phyloP scores from a whole-genome alignment of 1,284 basidiomycete species.

The Trichosporon faecale region DNA sequence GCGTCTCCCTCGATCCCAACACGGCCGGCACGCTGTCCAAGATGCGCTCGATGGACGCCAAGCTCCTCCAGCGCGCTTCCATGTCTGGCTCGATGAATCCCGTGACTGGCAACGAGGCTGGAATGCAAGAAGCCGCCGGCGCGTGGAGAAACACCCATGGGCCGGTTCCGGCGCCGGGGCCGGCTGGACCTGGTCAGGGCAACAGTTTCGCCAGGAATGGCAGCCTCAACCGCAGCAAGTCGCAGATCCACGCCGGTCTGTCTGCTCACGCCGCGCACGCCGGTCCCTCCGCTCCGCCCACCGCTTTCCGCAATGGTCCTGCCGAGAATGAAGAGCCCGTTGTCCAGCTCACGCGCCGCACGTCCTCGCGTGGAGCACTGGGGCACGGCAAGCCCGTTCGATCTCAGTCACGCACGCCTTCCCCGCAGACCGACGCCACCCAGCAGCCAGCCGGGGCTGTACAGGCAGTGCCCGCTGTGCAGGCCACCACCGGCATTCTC shows the following conservation, averaged over 20 bases:
- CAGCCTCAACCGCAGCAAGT: background rate
- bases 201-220: background rate
- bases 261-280: background rate
- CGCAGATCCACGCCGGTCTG: background rate
- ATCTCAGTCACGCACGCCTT: background rate
- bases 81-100: background rate
- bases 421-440: background rate
- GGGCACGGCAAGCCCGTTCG: background rate
- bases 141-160: background rate
- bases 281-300: background rate
- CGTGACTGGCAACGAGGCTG: background rate
- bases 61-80: slow-evolving; percentile 5
- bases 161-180: background rate
- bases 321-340: background rate
- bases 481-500: background rate
- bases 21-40: background rate
- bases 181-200: background rate
- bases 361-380: background rate
- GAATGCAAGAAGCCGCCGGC: background rate
- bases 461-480: background rate
- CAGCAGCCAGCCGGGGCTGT: background rate
- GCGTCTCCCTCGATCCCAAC: background rate
- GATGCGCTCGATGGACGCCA: slow-evolving; percentile 6
- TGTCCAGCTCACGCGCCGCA: background rate
- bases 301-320: background rate